Percentiles rank a stretch among this genome's conserved stretches.
Evolutionary conservation across 2,329 filamentous ascomycete genomes (phyloP).

Genomic region (Penicillium freii): DNA sequence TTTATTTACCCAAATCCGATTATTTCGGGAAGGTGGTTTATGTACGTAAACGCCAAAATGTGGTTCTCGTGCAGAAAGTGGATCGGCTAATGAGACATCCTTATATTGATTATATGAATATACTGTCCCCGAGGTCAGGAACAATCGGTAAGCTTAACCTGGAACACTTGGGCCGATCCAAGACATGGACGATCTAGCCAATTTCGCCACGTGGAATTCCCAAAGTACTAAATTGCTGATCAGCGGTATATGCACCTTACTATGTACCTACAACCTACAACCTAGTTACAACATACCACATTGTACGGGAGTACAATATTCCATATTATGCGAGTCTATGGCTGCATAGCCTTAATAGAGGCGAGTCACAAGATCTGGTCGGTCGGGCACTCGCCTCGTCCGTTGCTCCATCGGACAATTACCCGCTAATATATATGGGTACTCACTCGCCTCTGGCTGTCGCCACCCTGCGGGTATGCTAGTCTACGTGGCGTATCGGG

Average conservation of each 20-base stretch:
- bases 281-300: neutral
- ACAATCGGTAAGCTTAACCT: neutral
- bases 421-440: neutral
- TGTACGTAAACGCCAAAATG: neutral
- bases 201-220: constrained; percentile 5
- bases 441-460: neutral
- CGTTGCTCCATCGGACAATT: neutral
- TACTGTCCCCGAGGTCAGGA: neutral
- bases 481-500: neutral
- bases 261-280: neutral
- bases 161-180: neutral
- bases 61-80: neutral
- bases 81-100: neutral
- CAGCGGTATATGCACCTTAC: neutral
- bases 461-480: neutral
- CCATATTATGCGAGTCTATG: neutral
- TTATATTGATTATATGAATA: neutral
- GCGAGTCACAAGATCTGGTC: neutral
- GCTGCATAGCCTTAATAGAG: neutral
- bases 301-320: neutral
- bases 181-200: neutral
- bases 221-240: neutral
- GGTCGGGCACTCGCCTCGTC: neutral
- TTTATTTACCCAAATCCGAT: neutral
- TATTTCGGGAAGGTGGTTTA: neutral